phyloP scores from a whole-genome alignment of 2,329 filamentous ascomycete genomes.

The Neobulgaria alba region DNA sequence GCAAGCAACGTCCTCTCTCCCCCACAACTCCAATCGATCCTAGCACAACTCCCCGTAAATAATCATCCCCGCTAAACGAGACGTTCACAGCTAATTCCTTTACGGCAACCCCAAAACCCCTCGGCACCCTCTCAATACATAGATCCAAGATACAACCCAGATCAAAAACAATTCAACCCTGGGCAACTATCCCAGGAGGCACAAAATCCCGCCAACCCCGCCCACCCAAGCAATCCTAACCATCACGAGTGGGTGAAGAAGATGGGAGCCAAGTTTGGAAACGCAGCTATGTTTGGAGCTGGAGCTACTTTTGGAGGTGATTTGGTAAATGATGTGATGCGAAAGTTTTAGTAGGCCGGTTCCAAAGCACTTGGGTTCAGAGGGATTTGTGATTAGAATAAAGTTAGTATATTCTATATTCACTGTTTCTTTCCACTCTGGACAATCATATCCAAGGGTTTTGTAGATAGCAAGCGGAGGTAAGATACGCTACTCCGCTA shows the following conservation, averaged over 20 bases:
- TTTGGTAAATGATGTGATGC: conserved; percentile 24
- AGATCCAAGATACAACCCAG: conserved; percentile 22
- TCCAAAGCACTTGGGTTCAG: too few species aligned
- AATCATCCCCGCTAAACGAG: not conserved
- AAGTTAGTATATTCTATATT: too few species aligned
- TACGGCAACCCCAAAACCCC: conserved; percentile 17
- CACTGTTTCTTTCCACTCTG: too few species aligned
- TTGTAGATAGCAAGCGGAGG: too few species aligned
- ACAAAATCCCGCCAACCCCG: conserved; percentile 26
- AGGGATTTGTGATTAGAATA: too few species aligned
- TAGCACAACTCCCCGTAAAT: conserved; percentile 28
- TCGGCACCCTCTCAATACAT: conserved; percentile 21
- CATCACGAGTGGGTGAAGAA: conserved; percentile 26
- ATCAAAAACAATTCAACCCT: conserved; percentile 16
- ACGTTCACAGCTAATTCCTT: not conserved
- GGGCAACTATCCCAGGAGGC: conserved; percentile 22
- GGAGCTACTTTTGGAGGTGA: conserved; percentile 26
- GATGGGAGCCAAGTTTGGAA: conserved; percentile 23
- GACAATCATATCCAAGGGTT: too few species aligned
- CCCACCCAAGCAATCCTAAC: conserved; percentile 24
- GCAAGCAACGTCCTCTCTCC: conserved; percentile 23
- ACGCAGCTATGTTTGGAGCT: conserved; percentile 27
- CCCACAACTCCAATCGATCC: conserved; percentile 27
- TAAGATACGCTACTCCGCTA: too few species aligned
- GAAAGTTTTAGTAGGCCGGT: conserved; percentile 15